Evolutionary conservation across 2,329 filamentous ascomycete genomes (phyloP), one percentile per base, ranked within the genome.

Genomic region (Daldinia eschscholtzii): DNA sequence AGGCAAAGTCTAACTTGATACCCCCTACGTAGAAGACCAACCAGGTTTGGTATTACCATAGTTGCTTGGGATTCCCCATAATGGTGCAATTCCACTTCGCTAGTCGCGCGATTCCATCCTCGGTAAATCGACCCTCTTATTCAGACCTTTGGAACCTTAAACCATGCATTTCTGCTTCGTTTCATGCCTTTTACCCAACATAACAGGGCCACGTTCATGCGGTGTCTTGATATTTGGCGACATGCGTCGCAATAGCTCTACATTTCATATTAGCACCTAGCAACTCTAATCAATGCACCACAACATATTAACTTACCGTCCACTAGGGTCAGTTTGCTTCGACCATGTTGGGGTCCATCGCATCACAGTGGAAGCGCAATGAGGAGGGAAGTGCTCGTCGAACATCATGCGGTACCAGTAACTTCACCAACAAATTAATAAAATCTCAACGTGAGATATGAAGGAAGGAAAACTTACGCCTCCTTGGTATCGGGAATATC

Each of bases 361-460:
- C 92, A 93, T 92, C 61, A 99, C 96, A 6, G 96, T 99, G 67
- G 89, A 91, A 7, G 96, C 97, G 80, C 95, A 98, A 78, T 91
- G 91, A 64, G 91, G 88, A 53, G 96, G 96, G 88, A 98, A 99
- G 83, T 97, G 95, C 87, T 99, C 95, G 81, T 99, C 96, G 80
- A 98, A 99, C 95, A 99, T 98, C 80, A 85, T 87, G 76, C 96
- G 91, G 85, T 99, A 99, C 96, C 96, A 99, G 87, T 97, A 97
- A 53, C 90, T 92, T 74, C 55, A 7, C 53, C 53, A 37, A 15
- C 52, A 53, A 6, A 71, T 81, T 61, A 82, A 78, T 64, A 57
- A 26, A 44, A 26, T 7, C 26, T 10, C 20, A 50, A 7, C 20
- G 53, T 15, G 65, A 57, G 0, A 28, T 10, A 50, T 1, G 28